These are phyloP conservation scores for Waltergamsia citrina DNA, from an alignment of 2,329 filamentous ascomycete species.

Conservation along the genomic window DNA sequence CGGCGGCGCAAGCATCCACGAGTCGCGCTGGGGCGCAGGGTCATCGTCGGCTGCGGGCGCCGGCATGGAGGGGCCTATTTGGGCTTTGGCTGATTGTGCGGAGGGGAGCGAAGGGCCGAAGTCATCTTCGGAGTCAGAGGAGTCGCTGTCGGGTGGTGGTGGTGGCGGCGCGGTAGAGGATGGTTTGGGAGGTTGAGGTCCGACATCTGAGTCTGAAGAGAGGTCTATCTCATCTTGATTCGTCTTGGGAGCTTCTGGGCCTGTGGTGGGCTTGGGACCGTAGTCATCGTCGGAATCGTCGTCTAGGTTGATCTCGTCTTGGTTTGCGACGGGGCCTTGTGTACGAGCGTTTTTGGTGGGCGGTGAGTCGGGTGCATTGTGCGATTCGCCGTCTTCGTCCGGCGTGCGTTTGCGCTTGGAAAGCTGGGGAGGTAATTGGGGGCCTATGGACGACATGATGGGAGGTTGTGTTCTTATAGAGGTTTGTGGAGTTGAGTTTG, in stretches of 20 bases:
- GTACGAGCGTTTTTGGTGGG: conserved; percentile 33
- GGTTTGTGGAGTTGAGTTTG: too few relatives aligned
- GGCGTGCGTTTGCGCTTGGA: conserved; percentile 51
- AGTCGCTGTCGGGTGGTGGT: conserved; percentile 29
- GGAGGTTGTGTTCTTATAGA: too few relatives aligned
- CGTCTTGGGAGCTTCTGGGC: conserved; percentile 18
- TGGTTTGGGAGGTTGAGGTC: conserved; percentile 24
- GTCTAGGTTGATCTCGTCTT: conserved; percentile 36
- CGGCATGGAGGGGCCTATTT: conserved; percentile 23
- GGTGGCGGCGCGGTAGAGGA: conserved; percentile 17
- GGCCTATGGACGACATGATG: conserved; percentile 60
- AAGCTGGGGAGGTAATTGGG: conserved; percentile 59
- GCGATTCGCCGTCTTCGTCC: conserved; percentile 30
- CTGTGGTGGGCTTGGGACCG: conserved; percentile 21
- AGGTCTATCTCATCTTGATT: conserved; percentile 32
- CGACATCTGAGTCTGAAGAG: conserved; percentile 21
- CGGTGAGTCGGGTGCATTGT: conserved; percentile 15
- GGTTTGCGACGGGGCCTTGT: conserved; percentile 23
- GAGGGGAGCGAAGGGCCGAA: conserved; percentile 52
- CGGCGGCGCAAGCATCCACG: conserved; percentile 74
- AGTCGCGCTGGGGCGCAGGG: conserved; percentile 58
- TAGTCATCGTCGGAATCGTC: conserved; percentile 29
- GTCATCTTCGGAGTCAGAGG: conserved; percentile 38
- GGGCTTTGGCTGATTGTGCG: conserved; percentile 32
- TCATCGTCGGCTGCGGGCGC: conserved; percentile 17